phyloP scores from a whole-genome alignment of 345 rosid species.

The Hibiscus mutabilis region DNA sequence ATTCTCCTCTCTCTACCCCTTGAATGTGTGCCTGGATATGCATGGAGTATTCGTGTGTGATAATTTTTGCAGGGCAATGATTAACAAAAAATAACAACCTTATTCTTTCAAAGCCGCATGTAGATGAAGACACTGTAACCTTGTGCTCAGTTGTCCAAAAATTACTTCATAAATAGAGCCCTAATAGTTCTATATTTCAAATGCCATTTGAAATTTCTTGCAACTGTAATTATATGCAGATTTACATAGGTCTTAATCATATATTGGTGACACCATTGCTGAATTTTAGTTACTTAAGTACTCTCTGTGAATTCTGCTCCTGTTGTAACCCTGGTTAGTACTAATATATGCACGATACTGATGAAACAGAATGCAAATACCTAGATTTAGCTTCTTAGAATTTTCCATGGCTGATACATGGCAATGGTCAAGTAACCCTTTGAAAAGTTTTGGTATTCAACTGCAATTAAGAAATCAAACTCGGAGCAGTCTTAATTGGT shows the following conservation, averaged over 20 bases:
- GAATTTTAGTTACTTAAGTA: neutral
- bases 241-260: neutral
- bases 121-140: too few species aligned
- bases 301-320: neutral
- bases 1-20: neutral
- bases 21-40: neutral
- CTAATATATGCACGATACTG: neutral
- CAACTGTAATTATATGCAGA: neutral
- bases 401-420: neutral
- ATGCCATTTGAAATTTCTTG: neutral
- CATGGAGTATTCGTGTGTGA: neutral
- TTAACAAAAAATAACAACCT: neutral
- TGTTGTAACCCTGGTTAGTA: neutral
- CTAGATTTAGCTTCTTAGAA: neutral
- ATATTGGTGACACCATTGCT: neutral
- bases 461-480: neutral
- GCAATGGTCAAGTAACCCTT: neutral
- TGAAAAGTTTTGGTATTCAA: neutral
- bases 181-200: neutral
- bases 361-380: neutral
- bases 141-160: neutral
- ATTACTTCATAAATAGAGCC: neutral
- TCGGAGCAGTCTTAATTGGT: neutral
- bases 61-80: neutral
- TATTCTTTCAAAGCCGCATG: neutral